Evolutionary conservation across 352 stramenopile genomes (phyloP), one percentile per base, ranked within the genome.

Genomic region (Globisporangium okanoganense): DNA sequence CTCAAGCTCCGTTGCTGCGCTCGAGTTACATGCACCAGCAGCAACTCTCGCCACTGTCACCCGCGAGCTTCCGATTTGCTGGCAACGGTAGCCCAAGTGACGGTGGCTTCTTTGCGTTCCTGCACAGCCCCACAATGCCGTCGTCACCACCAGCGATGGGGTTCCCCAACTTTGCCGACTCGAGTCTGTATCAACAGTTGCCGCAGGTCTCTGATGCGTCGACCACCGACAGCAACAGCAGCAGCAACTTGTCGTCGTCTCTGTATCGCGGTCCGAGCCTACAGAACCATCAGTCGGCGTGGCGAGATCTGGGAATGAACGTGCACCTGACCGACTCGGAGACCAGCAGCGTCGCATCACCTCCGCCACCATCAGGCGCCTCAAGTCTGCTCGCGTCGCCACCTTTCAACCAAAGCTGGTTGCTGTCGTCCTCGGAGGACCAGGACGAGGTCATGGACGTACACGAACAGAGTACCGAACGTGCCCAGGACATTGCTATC

Each of bases 261-360:
- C 12, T 14, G 25, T 45, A 25, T 3, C 62, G 49, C 64, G 56
- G 64, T 29, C 72, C 68, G 27, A 71, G 68, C 13, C 62, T 88
- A 22, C 76, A 85, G 58, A 90, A 88, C 58, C 69, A 82, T 41
- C 69, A 75, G 31, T 85, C 80, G 20, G 80, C 78, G 14, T 88
- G 80, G 80, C 67, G 64, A 36, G 73, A 75, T 18, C 60, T 85
- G 24, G 49, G 71, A 69, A 45, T 66, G 66, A 16, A 66, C 16
- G 43, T 66, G 67, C 16, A 66, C 16, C 56, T 73, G 6, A 73
- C 58, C 1, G 70, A 78, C 45, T 71, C 56, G 25, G 63, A 69
- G 29, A 69, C 65, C 0, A 62, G 61, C 5, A 61, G 25, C 27
- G 40, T 53, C n/a, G 45, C 62, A 38, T 64, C 56, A 36, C 53